Evolutionary conservation across 2,329 filamentous ascomycete species (phyloP).

Genomic region (Hymenotorrendiella dingleyae): DNA sequence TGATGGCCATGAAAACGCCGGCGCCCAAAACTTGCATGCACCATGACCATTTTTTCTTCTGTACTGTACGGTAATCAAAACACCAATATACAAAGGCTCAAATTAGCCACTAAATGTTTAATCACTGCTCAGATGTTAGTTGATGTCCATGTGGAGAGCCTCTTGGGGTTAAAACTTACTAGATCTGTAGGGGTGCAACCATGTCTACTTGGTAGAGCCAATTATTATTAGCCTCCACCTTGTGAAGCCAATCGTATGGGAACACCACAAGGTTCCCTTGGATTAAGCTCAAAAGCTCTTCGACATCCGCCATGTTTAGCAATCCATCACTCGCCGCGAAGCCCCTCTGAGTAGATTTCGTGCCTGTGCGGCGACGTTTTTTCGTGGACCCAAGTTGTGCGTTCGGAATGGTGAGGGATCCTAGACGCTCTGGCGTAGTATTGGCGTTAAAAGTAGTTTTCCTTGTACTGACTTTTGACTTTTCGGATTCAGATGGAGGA

Average conservation of each 20-base stretch:
- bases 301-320: conserved; percentile 67
- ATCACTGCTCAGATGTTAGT: conserved; percentile 16
- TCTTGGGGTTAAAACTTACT: no score
- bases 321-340: conserved; percentile 67
- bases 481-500: conserved; percentile 18
- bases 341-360: conserved; percentile 55
- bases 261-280: conserved; percentile 88
- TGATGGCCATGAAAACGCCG: conserved; percentile 8
- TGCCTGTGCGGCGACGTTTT: conserved; percentile 62
- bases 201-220: conserved; percentile 97
- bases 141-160: not conserved
- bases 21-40: not conserved
- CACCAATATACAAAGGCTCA: conserved; percentile 13
- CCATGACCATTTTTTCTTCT: not conserved
- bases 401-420: not conserved
- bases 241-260: conserved; percentile 91
- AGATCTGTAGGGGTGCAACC: conserved; percentile 93
- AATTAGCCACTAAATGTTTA: conserved; percentile 12
- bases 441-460: conserved; percentile 50
- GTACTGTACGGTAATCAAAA: conserved; percentile 1
- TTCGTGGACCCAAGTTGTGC: conserved; percentile 43
- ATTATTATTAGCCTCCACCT: conserved; percentile 87
- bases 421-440: conserved; percentile 14
- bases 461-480: conserved; percentile 35
- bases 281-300: conserved; percentile 72